Evolutionary conservation across 352 stramenopile genomes (phyloP), one percentile per base, ranked within the genome.

Genomic region (Halophytophthora polymorphica): DNA sequence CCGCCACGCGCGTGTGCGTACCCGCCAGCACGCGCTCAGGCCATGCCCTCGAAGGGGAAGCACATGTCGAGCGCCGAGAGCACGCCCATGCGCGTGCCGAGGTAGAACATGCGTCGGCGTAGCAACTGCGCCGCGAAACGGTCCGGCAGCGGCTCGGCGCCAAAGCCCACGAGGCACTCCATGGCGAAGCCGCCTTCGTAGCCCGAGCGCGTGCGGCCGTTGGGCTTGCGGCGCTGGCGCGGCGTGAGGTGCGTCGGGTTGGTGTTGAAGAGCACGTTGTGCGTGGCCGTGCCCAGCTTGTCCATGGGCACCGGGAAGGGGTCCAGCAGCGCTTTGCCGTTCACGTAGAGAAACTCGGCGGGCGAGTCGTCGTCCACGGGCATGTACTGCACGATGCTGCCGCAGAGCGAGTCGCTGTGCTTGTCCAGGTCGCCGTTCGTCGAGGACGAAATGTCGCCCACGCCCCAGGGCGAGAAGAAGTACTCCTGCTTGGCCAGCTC

Each of bases 331-430:
- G 53, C 46, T 23, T 73, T 69, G 25, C 63, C 69, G 33, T 78
- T 74, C 3, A 78, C 47, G 45, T 78, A 78, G 13, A 78, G 49
- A 6, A 75, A 53, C 52, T 71, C 67, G 23, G 33, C 33, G 0
- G 63, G 50, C 21, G 19, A 22, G 3, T 45, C 22, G 38, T 71
- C 45, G 5, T 68, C 52, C 10, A 53, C 43, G 4, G 71, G 67
- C 18, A 71, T 34, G 50, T 69, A 82, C 35, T 78, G 71, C 22
- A 66, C 68, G 40, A 82, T 66, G 45, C 62, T 75, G 13, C 68
- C 73, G 23, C 69, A 81, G 10, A 81, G 43, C 12, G 64, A 77
- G 23, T 64, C 47, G 29, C 56, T 61, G 49, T 81, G 67, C 21
- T 51, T 43, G 14, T 29, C 34, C 17, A 71, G 47, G 54, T 84